A percentile compares a stretch with the other conserved stretches of the same genome.
phyloP scores from a whole-genome alignment of 495 filamentous ascomycete species.

The Trichoderma asperelloides region DNA sequence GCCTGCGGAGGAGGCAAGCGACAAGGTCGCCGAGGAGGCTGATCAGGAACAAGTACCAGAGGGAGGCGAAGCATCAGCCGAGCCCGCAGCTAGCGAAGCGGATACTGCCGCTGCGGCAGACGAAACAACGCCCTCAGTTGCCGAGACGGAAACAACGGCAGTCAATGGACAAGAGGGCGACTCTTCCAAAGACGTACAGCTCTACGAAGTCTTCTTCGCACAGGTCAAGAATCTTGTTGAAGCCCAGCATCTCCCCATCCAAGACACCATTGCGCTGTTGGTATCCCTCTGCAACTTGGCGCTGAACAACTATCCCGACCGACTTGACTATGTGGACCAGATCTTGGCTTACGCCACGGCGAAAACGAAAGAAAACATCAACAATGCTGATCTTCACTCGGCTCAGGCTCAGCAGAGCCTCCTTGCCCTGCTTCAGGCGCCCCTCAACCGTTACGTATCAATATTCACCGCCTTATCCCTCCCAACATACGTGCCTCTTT shows the following conservation, averaged over 20 bases:
- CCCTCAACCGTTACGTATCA: constrained; percentile 80
- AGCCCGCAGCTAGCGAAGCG: constrained; percentile 21
- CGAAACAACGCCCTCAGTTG: constrained; percentile 31
- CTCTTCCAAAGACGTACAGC: constrained; percentile 74
- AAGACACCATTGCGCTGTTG: constrained; percentile 86
- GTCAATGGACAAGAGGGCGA: constrained; percentile 46
- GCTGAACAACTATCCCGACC: constrained; percentile 87
- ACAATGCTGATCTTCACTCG: constrained; percentile 90
- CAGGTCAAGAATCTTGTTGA: constrained; percentile 91
- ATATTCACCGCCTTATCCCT: constrained; percentile 89
- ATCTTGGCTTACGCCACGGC: constrained; percentile 79
- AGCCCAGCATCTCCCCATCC: constrained; percentile 80
- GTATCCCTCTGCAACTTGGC: constrained; percentile 89
- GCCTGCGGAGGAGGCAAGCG: constrained; percentile 11
- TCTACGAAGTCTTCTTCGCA: constrained; percentile 97
- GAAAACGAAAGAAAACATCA: constrained; percentile 82
- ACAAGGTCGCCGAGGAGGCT: constrained; percentile 24
- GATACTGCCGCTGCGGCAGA: constrained; percentile 13
- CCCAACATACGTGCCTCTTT: constrained; percentile 80
- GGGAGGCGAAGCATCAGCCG: constrained; percentile 19
- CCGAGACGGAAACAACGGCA: constrained; percentile 33
- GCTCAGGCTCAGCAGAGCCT: constrained; percentile 79
- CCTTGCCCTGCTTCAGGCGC: constrained; percentile 76
- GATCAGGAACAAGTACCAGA: constrained; percentile 9
- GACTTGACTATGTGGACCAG: constrained; percentile 91